Percentiles rank a stretch among this genome's conserved stretches.
phyloP scores from a whole-genome alignment of 1,284 basidiomycete species.

The Neonothopanus nambi region DNA sequence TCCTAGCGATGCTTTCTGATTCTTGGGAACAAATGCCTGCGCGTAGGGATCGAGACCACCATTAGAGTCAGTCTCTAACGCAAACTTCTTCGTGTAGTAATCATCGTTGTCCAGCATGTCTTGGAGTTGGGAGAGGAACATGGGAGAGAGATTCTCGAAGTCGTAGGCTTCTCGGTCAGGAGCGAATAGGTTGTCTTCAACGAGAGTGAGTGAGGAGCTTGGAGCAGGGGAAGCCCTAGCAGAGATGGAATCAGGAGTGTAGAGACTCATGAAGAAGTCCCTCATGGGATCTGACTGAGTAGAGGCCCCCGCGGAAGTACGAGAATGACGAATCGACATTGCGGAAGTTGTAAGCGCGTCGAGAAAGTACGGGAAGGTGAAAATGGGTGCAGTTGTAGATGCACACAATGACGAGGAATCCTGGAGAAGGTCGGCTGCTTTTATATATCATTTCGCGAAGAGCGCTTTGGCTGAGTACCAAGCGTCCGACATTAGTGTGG shows the following conservation, averaged over 20 bases:
- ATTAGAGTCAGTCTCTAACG: neutral
- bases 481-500: too few relatives aligned
- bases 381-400: too few relatives aligned
- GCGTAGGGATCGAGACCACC: conserved; percentile 2
- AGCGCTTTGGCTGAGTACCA: too few relatives aligned
- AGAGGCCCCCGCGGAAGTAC: neutral
- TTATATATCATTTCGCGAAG: too few relatives aligned
- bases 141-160: neutral
- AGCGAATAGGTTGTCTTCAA: neutral
- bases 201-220: neutral
- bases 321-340: neutral
- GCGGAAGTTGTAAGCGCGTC: neutral
- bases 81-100: neutral
- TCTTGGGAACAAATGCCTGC: conserved; percentile 2
- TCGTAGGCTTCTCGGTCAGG: neutral
- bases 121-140: neutral
- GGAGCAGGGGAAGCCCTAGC: neutral
- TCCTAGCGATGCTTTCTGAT: neutral
- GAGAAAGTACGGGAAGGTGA: too few relatives aligned
- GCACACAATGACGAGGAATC: too few relatives aligned
- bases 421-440: too few relatives aligned
- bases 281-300: neutral
- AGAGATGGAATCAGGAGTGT: neutral
- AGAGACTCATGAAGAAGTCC: neutral
- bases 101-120: neutral